phyloP scores from a whole-genome alignment of 1,284 basidiomycete species.

The Ustilago esculenta region DNA sequence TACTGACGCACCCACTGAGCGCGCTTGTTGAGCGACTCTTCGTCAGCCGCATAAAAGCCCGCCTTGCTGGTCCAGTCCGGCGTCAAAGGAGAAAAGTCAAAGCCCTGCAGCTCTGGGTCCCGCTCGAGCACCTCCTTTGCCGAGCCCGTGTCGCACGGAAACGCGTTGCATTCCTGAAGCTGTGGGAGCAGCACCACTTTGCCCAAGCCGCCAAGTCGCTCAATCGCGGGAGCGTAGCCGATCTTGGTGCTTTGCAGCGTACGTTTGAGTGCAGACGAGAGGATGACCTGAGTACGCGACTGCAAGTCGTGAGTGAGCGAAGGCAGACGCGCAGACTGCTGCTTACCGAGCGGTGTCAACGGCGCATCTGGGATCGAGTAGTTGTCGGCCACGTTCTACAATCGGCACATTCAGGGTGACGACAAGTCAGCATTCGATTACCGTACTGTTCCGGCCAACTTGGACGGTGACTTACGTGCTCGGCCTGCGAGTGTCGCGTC shows the following conservation, averaged over 20 bases:
- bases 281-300: conserved; percentile 51
- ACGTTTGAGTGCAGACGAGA: conserved; percentile 59
- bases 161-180: conserved; percentile 64
- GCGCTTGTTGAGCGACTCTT: conserved; percentile 51
- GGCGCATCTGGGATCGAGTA: conserved; percentile 64
- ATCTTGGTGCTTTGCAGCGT: conserved; percentile 64
- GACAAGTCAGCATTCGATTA: too few relatives aligned
- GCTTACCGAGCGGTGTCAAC: conserved; percentile 62
- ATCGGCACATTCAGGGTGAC: too few relatives aligned
- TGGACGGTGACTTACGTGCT: conserved; percentile 63
- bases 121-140: conserved; percentile 54
- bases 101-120: conserved; percentile 57
- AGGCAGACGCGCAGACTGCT: conserved; percentile 57
- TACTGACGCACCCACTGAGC: conserved; percentile 65
- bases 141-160: conserved; percentile 66
- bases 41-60: conserved; percentile 64
- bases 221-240: conserved; percentile 57
- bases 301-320: conserved; percentile 51
- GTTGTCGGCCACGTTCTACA: conserved; percentile 56
- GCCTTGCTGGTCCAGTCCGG: conserved; percentile 65
- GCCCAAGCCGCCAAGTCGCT: conserved; percentile 56
- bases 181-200: conserved; percentile 61
- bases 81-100: conserved; percentile 61
- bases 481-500: conserved; percentile 60
- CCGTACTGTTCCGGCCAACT: too few relatives aligned